Conservation (phyloP, 2,329 filamentous ascomycete genomes). For the Ploettnerulaceae sp. region DNA sequence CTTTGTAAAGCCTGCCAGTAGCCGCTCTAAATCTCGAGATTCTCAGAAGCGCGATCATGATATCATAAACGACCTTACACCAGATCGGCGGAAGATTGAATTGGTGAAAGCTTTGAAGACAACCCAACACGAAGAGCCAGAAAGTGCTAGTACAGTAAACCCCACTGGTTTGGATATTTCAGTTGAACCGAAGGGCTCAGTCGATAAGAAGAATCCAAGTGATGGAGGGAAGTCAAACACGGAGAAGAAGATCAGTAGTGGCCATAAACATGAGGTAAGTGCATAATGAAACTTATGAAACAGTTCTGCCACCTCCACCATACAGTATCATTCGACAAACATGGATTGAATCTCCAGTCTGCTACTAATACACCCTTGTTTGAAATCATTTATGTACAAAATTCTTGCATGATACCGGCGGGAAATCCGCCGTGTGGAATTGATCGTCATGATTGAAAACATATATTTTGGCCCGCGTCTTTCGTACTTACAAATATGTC, state of each 20-base stretch:
- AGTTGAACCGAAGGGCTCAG: too few species aligned
- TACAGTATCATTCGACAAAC: not conserved
- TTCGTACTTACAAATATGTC: not conserved
- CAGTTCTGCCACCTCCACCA: not conserved
- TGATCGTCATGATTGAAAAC: not conserved
- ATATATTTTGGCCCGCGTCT: not conserved
- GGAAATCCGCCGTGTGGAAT: slow-evolving; percentile 8
- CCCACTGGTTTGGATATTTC: too few species aligned
- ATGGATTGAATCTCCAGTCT: slow-evolving; percentile 16
- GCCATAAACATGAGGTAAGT: slow-evolving; percentile 29
- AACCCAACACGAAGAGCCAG: slow-evolving; percentile 12
- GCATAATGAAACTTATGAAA: slow-evolving; percentile 11
- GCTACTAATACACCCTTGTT: slow-evolving; percentile 7
- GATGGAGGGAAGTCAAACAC: slow-evolving; percentile 1
- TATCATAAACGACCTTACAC: slow-evolving; percentile 32
- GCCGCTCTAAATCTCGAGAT: slow-evolving; percentile 25
- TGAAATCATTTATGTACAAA: slow-evolving; percentile 3
- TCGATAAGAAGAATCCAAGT: not conserved
- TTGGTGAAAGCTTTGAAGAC: slow-evolving; percentile 20
- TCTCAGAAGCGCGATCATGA: slow-evolving; percentile 24
- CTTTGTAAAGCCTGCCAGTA: slow-evolving; percentile 27
- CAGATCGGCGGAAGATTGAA: slow-evolving; percentile 16
- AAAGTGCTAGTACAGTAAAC: too few species aligned
- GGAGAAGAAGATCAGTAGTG: slow-evolving; percentile 7
- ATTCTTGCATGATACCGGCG: too few species aligned